Conservation (phyloP, 1,139 yeast genomes). For the Candida sp. region DNA sequence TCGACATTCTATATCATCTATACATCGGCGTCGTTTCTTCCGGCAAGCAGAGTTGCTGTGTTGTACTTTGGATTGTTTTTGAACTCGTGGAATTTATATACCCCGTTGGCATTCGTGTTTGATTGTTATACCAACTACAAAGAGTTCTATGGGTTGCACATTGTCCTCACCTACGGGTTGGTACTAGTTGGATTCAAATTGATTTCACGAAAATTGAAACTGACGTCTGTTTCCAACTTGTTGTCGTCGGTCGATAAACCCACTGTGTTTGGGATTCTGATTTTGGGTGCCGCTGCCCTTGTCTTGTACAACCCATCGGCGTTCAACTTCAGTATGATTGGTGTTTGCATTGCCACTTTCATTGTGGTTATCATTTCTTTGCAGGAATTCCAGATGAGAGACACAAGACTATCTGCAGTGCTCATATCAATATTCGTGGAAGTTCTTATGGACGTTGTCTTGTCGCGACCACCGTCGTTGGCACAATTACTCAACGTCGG, state of each 20-base stretch:
- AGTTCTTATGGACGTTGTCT: conserved; percentile 25
- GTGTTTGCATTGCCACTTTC: conserved; percentile 27
- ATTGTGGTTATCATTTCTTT: conserved; percentile 27
- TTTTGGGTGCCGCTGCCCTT: background rate
- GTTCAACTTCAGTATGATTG: conserved; percentile 24
- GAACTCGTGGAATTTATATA: conserved; percentile 30
- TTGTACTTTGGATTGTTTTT: conserved; percentile 30
- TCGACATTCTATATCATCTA: conserved; percentile 12
- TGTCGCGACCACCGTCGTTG: conserved; percentile 11
- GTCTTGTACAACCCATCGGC: conserved; percentile 4
- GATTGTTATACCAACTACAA: conserved; percentile 21
- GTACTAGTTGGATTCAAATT: conserved; percentile 9
- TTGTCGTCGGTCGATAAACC: conserved; percentile 5
- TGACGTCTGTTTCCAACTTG: conserved; percentile 7
- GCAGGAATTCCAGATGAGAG: conserved; percentile 25
- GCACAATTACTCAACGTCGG: conserved; percentile 6
- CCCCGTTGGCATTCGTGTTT: conserved; percentile 24
- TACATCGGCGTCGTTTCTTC: conserved; percentile 21
- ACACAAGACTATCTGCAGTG: conserved; percentile 20
- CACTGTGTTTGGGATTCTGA: conserved; percentile 4
- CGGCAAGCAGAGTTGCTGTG: conserved; percentile 24
- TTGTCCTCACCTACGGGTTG: conserved; percentile 13
- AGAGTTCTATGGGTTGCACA: conserved; percentile 1
- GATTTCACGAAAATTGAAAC: conserved; percentile 4
- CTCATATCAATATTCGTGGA: conserved; percentile 22